phyloP scores from a whole-genome alignment of 805 yeast genomes.

The Saccharomyces mikatae region DNA sequence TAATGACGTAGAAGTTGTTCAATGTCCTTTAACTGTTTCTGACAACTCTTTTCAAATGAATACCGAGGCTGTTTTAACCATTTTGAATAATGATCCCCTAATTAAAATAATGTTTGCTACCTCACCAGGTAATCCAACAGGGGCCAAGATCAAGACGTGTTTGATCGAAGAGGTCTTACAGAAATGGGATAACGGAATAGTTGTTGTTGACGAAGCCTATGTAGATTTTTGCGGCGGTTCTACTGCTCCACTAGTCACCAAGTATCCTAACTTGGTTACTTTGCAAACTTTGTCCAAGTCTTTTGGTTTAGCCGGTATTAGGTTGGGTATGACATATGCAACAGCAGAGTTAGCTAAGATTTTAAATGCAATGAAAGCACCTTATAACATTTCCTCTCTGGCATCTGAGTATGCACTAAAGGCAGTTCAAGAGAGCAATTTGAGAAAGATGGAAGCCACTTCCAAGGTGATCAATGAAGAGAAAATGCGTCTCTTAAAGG shows the following conservation, averaged over 20 bases:
- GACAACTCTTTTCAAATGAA: slow-evolving; percentile 59
- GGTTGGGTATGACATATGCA: slow-evolving; percentile 77
- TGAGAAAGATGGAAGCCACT: slow-evolving; percentile 49
- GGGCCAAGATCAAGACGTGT: slow-evolving; percentile 44
- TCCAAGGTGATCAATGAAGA: slow-evolving; percentile 46
- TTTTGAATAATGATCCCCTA: slow-evolving; percentile 45
- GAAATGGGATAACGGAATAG: slow-evolving; percentile 60
- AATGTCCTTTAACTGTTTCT: slow-evolving; percentile 54
- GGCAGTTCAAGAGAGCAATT: slow-evolving; percentile 55
- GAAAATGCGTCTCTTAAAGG: slow-evolving; percentile 45
- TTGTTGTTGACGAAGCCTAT: slow-evolving; percentile 92
- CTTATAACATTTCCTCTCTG: slow-evolving; percentile 82
- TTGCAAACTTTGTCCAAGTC: slow-evolving; percentile 91
- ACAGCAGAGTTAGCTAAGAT: slow-evolving; percentile 51
- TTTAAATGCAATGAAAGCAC: slow-evolving; percentile 88
- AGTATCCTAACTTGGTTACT: slow-evolving; percentile 75
- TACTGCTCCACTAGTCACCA: slow-evolving; percentile 66
- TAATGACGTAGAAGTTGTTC: slow-evolving; percentile 73
- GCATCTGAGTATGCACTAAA: slow-evolving; percentile 69
- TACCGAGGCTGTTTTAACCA: slow-evolving; percentile 43
- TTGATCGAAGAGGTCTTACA: slow-evolving; percentile 43
- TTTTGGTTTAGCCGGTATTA: slow-evolving; percentile 91
- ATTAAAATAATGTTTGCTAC: slow-evolving; percentile 79
- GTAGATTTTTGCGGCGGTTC: slow-evolving; percentile 81
- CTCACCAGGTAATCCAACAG: slow-evolving; percentile 97